Conservation (phyloP, 1,284 basidiomycete genomes). For the Naganishia cerealis region DNA sequence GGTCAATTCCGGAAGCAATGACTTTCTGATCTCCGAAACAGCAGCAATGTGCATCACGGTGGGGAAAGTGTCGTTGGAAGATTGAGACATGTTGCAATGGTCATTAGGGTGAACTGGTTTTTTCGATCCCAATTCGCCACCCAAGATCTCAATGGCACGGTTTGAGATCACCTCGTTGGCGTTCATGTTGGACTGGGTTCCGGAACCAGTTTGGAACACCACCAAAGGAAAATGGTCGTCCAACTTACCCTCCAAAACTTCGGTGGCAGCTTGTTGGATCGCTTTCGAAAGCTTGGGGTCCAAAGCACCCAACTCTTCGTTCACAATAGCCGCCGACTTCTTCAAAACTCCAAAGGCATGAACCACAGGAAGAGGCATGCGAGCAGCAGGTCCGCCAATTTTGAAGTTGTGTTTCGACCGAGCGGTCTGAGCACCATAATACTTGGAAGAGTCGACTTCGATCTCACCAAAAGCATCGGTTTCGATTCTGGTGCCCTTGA, state of each 20-base stretch:
- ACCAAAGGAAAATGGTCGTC: conserved; percentile 95
- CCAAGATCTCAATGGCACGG: conserved; percentile 94
- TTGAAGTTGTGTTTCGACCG: too few species aligned
- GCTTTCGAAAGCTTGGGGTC: conserved; percentile 84
- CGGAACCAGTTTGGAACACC: conserved; percentile 98
- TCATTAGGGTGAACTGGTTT: conserved; percentile 99
- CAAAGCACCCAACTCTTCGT: too few species aligned
- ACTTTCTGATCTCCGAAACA: conserved; percentile 79
- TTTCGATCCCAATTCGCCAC: conserved; percentile 93
- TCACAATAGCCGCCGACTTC: too few species aligned
- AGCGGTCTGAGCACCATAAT: too few species aligned
- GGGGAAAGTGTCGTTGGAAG: conserved; percentile 98
- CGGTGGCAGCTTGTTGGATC: conserved; percentile 91
- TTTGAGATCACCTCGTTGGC: conserved; percentile 99
- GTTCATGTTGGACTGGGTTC: conserved; percentile 99
- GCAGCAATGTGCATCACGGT: conserved; percentile 99
- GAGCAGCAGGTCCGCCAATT: too few species aligned
- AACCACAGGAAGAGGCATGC: too few species aligned
- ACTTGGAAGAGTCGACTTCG: too few species aligned
- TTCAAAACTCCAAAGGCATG: too few species aligned
- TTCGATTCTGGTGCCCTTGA: too few species aligned
- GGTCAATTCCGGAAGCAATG: conserved; percentile 76
- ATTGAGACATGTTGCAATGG: conserved; percentile 99
- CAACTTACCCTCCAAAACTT: conserved; percentile 96
- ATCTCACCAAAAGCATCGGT: too few species aligned